Base-by-base conservation (phyloP, 2,329 filamentous ascomycete genomes). In the Nemania diffusa region DNA sequence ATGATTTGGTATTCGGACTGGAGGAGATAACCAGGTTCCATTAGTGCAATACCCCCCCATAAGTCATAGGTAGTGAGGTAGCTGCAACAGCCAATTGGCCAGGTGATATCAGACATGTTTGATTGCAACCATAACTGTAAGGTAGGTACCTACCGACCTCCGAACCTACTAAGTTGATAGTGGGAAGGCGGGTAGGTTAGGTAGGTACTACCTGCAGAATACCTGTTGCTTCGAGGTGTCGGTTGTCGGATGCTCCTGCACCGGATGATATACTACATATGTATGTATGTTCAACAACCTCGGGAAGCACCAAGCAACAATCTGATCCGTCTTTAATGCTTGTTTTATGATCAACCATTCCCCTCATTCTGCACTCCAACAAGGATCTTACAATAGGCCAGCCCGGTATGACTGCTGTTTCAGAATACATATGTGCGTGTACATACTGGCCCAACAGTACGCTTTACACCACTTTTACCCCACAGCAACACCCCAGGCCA, bases 21-120 rank as follows among this genome's bases (percentile, higher is more conserved):
- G 63, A 29, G 20, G 26, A 66, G 27, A 34, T 6, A 50, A 3
- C 22, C 22, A 17, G 3, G 32, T 58, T 48, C 34, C 48, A 56
- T 63, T 63, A 55, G 59, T 58, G 64, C 55, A 67, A 63, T 55
- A 24, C 44, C 29, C 52, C 58, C 64, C 57, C 32, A 42, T 61
- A 60, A 48, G 11, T 56, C 8, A 56, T 59, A 60, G 50, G 20
- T 57, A 44, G 13, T 26, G 24, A 32, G 17, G 27, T 32, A 5
- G 22, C 11, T 34, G n/a, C n/a, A n/a, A 53, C 34, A 13, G 50
- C 26, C 50, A 22, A 53, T 53, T 40, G 34, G 34, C 34, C 34
- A 13, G 34, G 34, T 13, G 34, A 40, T 40, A 48, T 40, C 34
- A 40, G 34, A 13, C 34, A 40, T 40, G 34, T 40, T 40, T 40